Base-by-base conservation (phyloP, 371 early-diverging fungal species). In the Mortierella sp. region DNA sequence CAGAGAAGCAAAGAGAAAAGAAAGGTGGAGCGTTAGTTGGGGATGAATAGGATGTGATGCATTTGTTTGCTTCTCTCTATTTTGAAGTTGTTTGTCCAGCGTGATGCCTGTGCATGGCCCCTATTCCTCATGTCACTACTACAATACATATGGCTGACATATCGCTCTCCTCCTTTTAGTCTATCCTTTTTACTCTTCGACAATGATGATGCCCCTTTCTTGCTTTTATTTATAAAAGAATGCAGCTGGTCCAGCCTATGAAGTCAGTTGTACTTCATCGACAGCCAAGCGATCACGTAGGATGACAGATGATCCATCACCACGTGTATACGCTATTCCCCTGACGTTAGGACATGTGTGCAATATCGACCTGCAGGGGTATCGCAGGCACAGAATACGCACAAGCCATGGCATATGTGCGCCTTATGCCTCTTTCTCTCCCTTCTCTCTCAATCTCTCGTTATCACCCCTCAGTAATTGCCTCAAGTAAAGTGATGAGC, bases 71-170 rank as follows among this genome's bases (percentile, higher is more conserved):
- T n/a, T 49, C 20, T 5, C 16, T n/a, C 20, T n/a, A n/a, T 54
- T 10, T 37, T n/a, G 26, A 24, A 20, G 65, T 35, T 60, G 49
- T 60, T 60, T 68, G 68, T 60, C 68, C 69, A 68, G 69, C 69
- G 69, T 68, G 61, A 68, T 68, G 18, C 37, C 5, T 39, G 37
- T 37, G 52, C 22, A 51, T 68, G 51, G 54, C 69, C 69, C 68
- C 68, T 68, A 68, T 68, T 68, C 51, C 22, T 3, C 10, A 22
- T 32, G 20, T 60, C 26, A 37, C 32, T 22, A 59, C 12, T 59
- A 30, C 28, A 51, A n/a, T 51, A 51, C 12, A 16, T 45, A 45
- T 45, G 45, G 18, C 10, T 45, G 45, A 45, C 45, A 45, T 18
- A 18, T 45, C 18, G 45, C 45, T 45, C 45, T 40, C 12, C 37